Percentiles rank a stretch among this genome's conserved stretches.
Evolutionary conservation across 257 asterid genomes (phyloP).

Genomic region (Penstemon davidsonii): DNA sequence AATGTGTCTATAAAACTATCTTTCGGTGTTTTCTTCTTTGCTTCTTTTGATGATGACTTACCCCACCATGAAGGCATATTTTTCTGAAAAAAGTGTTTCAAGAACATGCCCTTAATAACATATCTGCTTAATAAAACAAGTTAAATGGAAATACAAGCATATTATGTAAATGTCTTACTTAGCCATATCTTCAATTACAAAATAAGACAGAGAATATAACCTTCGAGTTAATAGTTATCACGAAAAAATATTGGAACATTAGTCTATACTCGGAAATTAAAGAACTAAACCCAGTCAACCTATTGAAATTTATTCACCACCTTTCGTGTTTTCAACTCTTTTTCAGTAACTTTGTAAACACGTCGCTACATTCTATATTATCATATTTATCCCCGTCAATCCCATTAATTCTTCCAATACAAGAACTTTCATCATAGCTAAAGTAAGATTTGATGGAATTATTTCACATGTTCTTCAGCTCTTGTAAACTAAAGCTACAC

Average conservation of each 20-base stretch:
- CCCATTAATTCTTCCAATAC: background rate
- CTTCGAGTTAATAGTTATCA: slow-evolving; percentile 3
- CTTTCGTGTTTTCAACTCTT: slow-evolving; percentile 3
- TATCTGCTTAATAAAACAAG: slow-evolving; percentile 22
- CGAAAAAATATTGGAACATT: slow-evolving; percentile 1
- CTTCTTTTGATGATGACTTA: slow-evolving; percentile 83
- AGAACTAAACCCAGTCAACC: slow-evolving; percentile 6
- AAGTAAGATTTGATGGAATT: background rate
- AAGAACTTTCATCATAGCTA: background rate
- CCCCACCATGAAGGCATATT: slow-evolving; percentile 98
- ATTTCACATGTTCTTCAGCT: background rate
- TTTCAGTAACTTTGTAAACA: slow-evolving; percentile 1
- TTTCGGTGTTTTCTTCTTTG: slow-evolving; percentile 72
- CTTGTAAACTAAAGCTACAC: too few species aligned
- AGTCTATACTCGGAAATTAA: slow-evolving; percentile 11
- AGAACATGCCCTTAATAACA: slow-evolving; percentile 21
- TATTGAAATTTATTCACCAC: slow-evolving; percentile 10
- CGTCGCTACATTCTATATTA: background rate
- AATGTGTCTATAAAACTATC: slow-evolving; percentile 82
- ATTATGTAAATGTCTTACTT: background rate
- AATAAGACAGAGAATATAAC: background rate
- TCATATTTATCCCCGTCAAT: background rate
- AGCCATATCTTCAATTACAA: background rate
- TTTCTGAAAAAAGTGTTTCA: slow-evolving; percentile 41
- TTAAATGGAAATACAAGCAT: slow-evolving; percentile 11